A percentile compares a stretch with the other conserved stretches of the same genome.
phyloP scores from a whole-genome alignment of 805 yeast genomes.

The Yarrowia keelungensis region DNA sequence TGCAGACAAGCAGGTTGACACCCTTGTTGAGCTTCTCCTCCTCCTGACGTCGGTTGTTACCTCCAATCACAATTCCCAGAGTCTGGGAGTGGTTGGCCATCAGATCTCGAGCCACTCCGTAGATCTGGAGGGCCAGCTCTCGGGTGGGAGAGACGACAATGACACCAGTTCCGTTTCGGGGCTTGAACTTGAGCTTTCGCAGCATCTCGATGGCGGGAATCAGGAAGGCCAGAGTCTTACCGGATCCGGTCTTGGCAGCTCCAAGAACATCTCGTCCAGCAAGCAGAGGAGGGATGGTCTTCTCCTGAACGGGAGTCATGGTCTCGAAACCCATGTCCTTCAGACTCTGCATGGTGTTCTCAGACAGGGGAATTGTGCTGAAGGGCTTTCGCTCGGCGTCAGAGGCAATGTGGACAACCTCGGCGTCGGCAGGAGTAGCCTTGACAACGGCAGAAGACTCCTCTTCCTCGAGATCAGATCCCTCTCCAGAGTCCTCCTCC shows the following conservation, averaged over 20 bases:
- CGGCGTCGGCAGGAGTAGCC: slow-evolving; percentile 35
- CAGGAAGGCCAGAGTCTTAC: slow-evolving; percentile 94
- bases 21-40: slow-evolving; percentile 94
- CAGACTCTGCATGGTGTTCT: slow-evolving; percentile 81
- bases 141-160: slow-evolving; percentile 96
- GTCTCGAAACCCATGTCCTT: slow-evolving; percentile 85
- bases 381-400: slow-evolving; percentile 50
- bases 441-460: slow-evolving; percentile 43
- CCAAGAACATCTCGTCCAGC: slow-evolving; percentile 98
- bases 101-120: slow-evolving; percentile 95
- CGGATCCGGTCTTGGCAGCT: slow-evolving; percentile 99
- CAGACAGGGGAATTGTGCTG: slow-evolving; percentile 70
- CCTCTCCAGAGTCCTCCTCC: slow-evolving; percentile 49
- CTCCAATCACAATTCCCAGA: slow-evolving; percentile 96
- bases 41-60: slow-evolving; percentile 96
- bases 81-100: slow-evolving; percentile 92
- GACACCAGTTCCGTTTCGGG: slow-evolving; percentile 98
- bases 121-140: slow-evolving; percentile 95
- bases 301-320: slow-evolving; percentile 94
- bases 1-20: slow-evolving; percentile 91
- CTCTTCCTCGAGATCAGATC: slow-evolving; percentile 44
- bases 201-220: slow-evolving; percentile 95
- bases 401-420: slow-evolving; percentile 42
- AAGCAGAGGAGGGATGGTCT: slow-evolving; percentile 93
- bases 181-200: slow-evolving; percentile 89